These are phyloP conservation scores for Marchantia polymorpha DNA, from an alignment of 225 moss, liverwort and hornwort species.

Conservation along the genomic window DNA sequence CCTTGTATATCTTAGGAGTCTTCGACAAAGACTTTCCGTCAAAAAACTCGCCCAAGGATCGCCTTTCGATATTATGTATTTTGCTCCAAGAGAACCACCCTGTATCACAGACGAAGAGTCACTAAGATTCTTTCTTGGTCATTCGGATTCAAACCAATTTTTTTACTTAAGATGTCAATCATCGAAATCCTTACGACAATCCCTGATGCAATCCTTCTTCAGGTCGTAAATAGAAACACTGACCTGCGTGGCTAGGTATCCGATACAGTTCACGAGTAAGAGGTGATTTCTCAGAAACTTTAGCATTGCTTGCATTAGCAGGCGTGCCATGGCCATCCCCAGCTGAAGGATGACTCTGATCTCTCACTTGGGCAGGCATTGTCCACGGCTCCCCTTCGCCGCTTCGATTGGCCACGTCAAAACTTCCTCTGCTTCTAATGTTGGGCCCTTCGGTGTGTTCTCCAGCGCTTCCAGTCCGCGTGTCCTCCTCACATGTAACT, in stretches of 20 bases:
- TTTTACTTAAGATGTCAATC: no score
- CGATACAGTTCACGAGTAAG: conserved; percentile 60
- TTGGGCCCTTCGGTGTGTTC: conserved; percentile 35
- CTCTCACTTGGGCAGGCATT: conserved; percentile 24
- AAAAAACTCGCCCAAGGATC: conserved; percentile 79
- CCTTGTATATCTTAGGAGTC: conserved; percentile 93
- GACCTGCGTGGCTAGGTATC: conserved; percentile 88
- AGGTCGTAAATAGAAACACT: background rate
- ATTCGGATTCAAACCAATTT: background rate
- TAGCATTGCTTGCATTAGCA: conserved; percentile 25
- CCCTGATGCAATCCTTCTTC: no score
- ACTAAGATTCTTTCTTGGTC: background rate
- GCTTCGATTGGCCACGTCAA: conserved; percentile 25
- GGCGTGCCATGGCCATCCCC: conserved; percentile 31
- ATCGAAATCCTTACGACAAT: no score
- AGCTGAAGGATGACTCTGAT: conserved; percentile 24
- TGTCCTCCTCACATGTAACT: conserved; percentile 30
- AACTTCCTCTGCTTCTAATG: conserved; percentile 31
- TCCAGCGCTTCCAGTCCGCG: conserved; percentile 22
- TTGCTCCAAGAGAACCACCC: conserved; percentile 92
- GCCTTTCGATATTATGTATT: conserved; percentile 71
- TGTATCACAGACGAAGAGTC: conserved; percentile 29
- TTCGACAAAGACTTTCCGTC: conserved; percentile 79
- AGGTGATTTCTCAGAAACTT: conserved; percentile 34
- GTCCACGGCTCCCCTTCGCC: conserved; percentile 37